A percentile compares a stretch with the other conserved stretches of the same genome.
phyloP scores from a whole-genome alignment of 2,329 filamentous ascomycete genomes.

The Alternaria dauci region DNA sequence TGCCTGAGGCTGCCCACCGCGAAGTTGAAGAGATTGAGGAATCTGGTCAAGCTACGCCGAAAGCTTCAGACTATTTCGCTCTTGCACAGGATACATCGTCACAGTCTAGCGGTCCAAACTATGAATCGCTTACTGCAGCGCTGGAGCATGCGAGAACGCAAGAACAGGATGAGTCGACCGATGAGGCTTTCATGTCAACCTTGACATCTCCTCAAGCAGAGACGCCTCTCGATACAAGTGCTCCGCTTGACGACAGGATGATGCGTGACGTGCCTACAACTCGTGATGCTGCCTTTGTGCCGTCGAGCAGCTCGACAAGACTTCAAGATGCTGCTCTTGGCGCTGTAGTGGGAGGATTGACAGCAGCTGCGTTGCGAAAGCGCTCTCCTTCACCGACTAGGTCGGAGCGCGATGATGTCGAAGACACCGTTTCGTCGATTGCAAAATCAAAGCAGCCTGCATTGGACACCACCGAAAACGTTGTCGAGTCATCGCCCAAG shows the following conservation, averaged over 20 bases:
- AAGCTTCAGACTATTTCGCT: slow-evolving; percentile 61
- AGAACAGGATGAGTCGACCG: slow-evolving; percentile 21
- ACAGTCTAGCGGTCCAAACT: slow-evolving; percentile 22
- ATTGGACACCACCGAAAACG: slow-evolving; percentile 11
- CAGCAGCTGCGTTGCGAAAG: slow-evolving; percentile 26
- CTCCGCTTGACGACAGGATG: slow-evolving; percentile 35
- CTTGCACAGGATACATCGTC: slow-evolving; percentile 14
- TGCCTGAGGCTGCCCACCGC: slow-evolving; percentile 35
- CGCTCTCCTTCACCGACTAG: slow-evolving; percentile 27
- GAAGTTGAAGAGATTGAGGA: slow-evolving; percentile 60
- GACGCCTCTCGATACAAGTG: slow-evolving; percentile 35
- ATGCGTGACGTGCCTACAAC: slow-evolving; percentile 25
- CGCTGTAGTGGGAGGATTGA: slow-evolving; percentile 36
- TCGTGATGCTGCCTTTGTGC: slow-evolving; percentile 25
- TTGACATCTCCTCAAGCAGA: slow-evolving; percentile 17
- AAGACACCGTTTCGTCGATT: slow-evolving; percentile 13
- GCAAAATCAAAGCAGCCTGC: slow-evolving; percentile 16
- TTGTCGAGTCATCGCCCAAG: slow-evolving; percentile 26
- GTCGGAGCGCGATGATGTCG: slow-evolving; percentile 27
- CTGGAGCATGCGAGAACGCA: slow-evolving; percentile 28
- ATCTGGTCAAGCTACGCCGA: slow-evolving; percentile 74
- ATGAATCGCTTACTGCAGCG: slow-evolving; percentile 36
- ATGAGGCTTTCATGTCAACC: slow-evolving; percentile 16
- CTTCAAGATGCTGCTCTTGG: slow-evolving; percentile 43
- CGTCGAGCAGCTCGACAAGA: slow-evolving; percentile 31